These are phyloP conservation scores for Trypanosoma rangeli DNA, from an alignment of 208 protist species.

Conservation along the genomic window DNA sequence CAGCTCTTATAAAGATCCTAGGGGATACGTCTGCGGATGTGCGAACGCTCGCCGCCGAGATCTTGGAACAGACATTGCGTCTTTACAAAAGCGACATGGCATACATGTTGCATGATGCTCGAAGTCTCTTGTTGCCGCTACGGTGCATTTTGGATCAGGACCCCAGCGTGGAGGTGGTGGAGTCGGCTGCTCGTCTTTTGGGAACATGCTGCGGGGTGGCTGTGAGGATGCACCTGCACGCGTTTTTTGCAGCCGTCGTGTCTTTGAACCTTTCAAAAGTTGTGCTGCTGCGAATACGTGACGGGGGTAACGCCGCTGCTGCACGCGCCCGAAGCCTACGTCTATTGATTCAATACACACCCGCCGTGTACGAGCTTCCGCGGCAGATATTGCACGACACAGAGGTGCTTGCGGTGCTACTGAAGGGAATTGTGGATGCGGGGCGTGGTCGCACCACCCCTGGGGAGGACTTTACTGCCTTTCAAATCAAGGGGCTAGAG, in stretches of 20 bases:
- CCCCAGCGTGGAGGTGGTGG: conserved; percentile 7
- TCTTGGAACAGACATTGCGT: conserved; percentile 13
- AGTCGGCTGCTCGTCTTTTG: conserved; percentile 6
- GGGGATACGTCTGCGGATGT: conserved; percentile 10
- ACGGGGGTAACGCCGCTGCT: conserved; percentile 1
- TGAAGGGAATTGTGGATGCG: conserved; percentile 28
- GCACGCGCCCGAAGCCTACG: conserved; percentile 11
- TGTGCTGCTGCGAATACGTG: conserved; percentile 10
- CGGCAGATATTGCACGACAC: conserved; percentile 6
- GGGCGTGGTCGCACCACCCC: conserved; percentile 11
- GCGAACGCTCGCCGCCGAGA: conserved; percentile 15
- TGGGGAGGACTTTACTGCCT: conserved; percentile 17
- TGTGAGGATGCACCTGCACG: neutral
- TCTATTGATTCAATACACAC: conserved; percentile 21
- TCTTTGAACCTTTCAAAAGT: neutral
- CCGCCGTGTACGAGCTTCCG: conserved; percentile 8
- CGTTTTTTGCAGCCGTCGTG: neutral
- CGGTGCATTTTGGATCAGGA: conserved; percentile 12
- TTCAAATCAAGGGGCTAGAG: conserved; percentile 23
- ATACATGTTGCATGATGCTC: conserved; percentile 3
- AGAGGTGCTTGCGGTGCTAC: conserved; percentile 5
- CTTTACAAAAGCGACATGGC: neutral
- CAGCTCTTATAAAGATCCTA: neutral
- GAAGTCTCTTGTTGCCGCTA: neutral
- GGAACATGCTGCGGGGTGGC: conserved; percentile 7